phyloP scores from a whole-genome alignment of 108 stramenopile species.

The Asterionellopsis glacialis region DNA sequence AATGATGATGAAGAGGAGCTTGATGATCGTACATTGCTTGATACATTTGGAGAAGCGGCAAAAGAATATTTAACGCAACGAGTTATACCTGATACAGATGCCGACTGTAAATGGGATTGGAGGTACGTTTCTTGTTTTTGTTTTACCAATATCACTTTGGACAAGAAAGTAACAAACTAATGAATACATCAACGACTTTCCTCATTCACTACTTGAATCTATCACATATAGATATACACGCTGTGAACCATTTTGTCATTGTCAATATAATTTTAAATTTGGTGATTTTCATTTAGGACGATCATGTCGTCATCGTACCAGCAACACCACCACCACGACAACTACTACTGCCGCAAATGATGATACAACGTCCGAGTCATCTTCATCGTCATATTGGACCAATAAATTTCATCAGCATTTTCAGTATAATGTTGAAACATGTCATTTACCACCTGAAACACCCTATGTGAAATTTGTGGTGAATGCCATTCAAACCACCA shows the following conservation, averaged over 20 bases:
- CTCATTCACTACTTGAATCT: conserved; percentile 26
- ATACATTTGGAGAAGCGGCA: conserved; percentile 78
- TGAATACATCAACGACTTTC: conserved; percentile 32
- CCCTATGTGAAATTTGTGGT: no score
- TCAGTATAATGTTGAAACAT: no score
- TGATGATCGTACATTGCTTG: conserved; percentile 71
- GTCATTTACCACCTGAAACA: no score
- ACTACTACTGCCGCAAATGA: no score
- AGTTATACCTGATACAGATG: conserved; percentile 36
- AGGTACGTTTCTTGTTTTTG: not conserved
- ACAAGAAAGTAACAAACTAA: no score
- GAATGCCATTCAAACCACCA: no score
- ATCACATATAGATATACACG: conserved; percentile 69
- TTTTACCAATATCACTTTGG: not conserved
- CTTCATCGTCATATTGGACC: no score
- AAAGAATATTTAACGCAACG: conserved; percentile 79
- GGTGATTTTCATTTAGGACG: conserved; percentile 81
- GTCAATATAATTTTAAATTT: conserved; percentile 42
- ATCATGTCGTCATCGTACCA: conserved; percentile 47
- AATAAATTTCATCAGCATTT: no score
- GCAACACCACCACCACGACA: no score
- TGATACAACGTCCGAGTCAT: no score
- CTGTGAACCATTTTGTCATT: conserved; percentile 80
- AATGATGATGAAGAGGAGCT: conserved; percentile 13
- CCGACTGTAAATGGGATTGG: conserved; percentile 15